phyloP scores from a whole-genome alignment of 345 rosid species.

The Hirschfeldia incana region DNA sequence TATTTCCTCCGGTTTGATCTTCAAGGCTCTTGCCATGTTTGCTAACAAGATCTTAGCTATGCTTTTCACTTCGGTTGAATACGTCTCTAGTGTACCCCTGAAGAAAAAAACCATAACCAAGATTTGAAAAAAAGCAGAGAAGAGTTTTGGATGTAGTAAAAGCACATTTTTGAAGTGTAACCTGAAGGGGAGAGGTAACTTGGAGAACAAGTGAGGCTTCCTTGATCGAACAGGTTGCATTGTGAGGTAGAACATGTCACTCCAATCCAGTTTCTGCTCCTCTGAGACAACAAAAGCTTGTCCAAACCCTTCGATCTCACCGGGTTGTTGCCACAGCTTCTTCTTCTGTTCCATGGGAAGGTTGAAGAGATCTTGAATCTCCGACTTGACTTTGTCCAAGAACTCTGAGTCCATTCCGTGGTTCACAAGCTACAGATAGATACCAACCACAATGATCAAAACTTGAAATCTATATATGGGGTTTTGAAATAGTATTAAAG shows the following conservation, averaged over 20 bases:
- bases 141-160: neutral
- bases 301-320: constrained; percentile 35
- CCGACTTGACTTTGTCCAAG: constrained; percentile 29
- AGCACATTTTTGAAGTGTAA: neutral
- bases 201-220: constrained; percentile 21
- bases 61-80: constrained; percentile 39
- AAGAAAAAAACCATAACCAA: neutral
- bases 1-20: constrained; percentile 53
- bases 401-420: constrained; percentile 31
- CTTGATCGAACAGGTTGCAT: constrained; percentile 23
- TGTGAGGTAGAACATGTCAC: constrained; percentile 27
- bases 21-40: constrained; percentile 43
- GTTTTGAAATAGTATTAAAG: neutral
- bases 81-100: constrained; percentile 48
- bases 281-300: constrained; percentile 31
- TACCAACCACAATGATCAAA: neutral
- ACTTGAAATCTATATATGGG: too few species aligned
- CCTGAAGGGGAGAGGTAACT: constrained; percentile 17
- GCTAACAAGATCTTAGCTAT: constrained; percentile 39
- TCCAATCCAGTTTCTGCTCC: constrained; percentile 36
- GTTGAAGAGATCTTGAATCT: constrained; percentile 33
- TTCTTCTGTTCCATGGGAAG: constrained; percentile 39
- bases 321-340: constrained; percentile 17
- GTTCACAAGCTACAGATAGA: constrained; percentile 2
- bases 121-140: neutral